Conservation (phyloP, 2,329 filamentous ascomycete species). For the Diaporthe velutina region DNA sequence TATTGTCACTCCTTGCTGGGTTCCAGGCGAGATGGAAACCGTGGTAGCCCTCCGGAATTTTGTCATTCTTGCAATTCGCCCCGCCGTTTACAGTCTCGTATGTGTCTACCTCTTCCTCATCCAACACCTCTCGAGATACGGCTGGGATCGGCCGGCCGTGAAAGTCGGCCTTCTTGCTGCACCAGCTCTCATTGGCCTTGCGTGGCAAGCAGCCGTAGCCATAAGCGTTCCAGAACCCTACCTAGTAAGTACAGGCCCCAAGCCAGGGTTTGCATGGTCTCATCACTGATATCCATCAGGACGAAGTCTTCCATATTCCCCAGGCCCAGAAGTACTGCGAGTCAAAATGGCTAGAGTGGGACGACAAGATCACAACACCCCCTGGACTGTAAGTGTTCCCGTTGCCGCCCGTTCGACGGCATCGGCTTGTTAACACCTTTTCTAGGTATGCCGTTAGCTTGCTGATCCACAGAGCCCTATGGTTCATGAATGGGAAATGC, state of each 20-base stretch:
- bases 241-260: slow-evolving; percentile 54
- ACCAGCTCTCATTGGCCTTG: slow-evolving; percentile 25
- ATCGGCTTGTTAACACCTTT: slow-evolving; percentile 40
- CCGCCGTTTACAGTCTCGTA: background rate
- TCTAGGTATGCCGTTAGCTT: slow-evolving; percentile 62
- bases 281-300: slow-evolving; percentile 60
- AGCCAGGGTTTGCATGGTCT: background rate
- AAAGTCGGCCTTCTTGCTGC: slow-evolving; percentile 43
- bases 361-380: slow-evolving; percentile 97
- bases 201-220: slow-evolving; percentile 57
- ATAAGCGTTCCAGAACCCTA: slow-evolving; percentile 65
- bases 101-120: slow-evolving; percentile 11
- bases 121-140: background rate
- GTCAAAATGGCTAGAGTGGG: slow-evolving; percentile 83
- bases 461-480: slow-evolving; percentile 50
- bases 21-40: background rate
- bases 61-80: background rate
- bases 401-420: slow-evolving; percentile 40
- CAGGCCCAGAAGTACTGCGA: slow-evolving; percentile 91
- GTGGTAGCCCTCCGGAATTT: background rate
- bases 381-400: slow-evolving; percentile 77
- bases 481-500: slow-evolving; percentile 48
- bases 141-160: slow-evolving; percentile 16
- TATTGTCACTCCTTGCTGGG: slow-evolving; percentile 18
- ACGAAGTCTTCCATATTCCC: slow-evolving; percentile 90